Conservation (phyloP, 1,139 yeast species). For the Geotrichum bryndzae region DNA sequence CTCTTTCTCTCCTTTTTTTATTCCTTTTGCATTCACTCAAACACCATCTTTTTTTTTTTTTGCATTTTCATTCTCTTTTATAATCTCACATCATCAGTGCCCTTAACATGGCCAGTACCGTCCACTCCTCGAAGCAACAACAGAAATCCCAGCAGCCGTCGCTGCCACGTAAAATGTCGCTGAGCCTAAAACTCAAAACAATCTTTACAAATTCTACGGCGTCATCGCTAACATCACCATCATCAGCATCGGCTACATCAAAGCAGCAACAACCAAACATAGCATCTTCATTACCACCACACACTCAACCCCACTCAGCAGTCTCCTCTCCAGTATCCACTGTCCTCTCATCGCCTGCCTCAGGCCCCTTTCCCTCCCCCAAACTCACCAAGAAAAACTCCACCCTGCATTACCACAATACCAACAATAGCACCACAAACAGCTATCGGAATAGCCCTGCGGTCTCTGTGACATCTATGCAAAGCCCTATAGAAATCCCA, state of each 20-base stretch:
- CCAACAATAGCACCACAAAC: neutral
- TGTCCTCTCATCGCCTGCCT: neutral
- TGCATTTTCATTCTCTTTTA: neutral
- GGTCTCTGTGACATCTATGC: neutral
- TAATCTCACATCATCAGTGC: too few species aligned
- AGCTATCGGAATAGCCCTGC: neutral
- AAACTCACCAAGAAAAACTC: neutral
- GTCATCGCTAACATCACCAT: neutral
- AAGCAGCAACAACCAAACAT: neutral
- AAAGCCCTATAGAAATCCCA: constrained; percentile 7
- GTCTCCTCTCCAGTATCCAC: neutral
- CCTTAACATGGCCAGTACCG: neutral
- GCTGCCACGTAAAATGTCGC: neutral
- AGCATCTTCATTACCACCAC: neutral
- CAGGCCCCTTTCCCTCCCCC: neutral
- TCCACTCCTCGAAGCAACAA: neutral
- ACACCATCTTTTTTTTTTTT: too few species aligned
- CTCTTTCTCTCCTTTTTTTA: too few species aligned
- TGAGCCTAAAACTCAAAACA: neutral
- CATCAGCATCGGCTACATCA: neutral
- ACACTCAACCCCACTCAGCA: neutral
- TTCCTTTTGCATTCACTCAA: neutral
- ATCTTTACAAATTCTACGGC: neutral
- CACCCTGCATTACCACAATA: neutral
- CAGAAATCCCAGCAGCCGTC: too few species aligned